A percentile compares a stretch with the other conserved stretches of the same genome.
Conservation (phyloP, 176 grass and related monocot genomes). For the Aegilops speltoides region DNA sequence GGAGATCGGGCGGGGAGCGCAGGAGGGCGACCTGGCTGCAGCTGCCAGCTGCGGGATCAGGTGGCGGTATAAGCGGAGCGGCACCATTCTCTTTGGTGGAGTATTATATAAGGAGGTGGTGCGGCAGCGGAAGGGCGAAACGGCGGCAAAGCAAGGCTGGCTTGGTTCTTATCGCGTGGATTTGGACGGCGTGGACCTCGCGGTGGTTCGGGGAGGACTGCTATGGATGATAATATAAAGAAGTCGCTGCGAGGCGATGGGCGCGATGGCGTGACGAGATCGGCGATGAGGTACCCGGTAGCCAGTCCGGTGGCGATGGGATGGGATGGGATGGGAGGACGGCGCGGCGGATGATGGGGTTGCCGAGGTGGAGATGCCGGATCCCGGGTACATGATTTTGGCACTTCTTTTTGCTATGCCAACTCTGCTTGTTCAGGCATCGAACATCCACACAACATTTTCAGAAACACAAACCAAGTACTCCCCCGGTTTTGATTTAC, state of each 20-base stretch:
- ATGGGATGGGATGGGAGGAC: neutral
- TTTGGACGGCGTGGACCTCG: constrained; percentile 21
- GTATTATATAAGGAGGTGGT: constrained; percentile 10
- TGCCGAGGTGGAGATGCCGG: neutral
- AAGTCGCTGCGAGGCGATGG: neutral
- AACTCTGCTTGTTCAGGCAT: neutral
- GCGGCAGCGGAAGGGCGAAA: neutral
- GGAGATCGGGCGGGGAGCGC: neutral
- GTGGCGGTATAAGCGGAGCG: constrained; percentile 11
- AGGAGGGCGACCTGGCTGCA: constrained; percentile 8
- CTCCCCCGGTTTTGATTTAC: too few species aligned
- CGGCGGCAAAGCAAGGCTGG: neutral
- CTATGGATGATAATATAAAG: neutral
- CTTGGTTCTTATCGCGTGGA: constrained; percentile 29
- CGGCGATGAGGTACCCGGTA: neutral
- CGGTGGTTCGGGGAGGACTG: neutral
- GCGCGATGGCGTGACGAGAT: constrained; percentile 17
- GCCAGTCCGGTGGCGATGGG: neutral
- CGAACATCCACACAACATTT: neutral
- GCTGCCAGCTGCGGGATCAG: constrained; percentile 22
- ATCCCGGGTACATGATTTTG: neutral
- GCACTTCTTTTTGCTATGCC: neutral
- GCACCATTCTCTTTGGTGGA: constrained; percentile 21
- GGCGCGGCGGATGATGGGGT: too few species aligned
- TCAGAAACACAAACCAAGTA: neutral